phyloP scores from a whole-genome alignment of 805 yeast genomes.

The Allodekkera sacchari region DNA sequence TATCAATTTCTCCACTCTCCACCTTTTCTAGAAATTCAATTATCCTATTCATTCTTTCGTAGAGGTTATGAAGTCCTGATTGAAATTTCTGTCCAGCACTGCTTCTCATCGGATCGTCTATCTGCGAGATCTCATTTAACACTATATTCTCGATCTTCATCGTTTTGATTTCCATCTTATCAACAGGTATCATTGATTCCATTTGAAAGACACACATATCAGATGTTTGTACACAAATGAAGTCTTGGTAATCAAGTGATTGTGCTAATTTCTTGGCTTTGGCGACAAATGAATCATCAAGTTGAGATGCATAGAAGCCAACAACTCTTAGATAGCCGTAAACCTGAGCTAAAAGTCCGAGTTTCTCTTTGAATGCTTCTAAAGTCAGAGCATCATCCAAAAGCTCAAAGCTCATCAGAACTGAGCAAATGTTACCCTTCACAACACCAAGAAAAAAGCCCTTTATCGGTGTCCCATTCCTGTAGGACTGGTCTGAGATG shows the following conservation, averaged over 20 bases:
- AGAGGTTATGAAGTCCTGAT: conserved; percentile 3
- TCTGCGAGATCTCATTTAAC: conserved; percentile 3
- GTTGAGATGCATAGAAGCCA: conserved; percentile 20
- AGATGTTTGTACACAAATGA: too few species aligned
- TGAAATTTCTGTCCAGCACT: background rate
- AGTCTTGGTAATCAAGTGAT: too few species aligned
- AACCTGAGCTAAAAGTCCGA: conserved; percentile 15
- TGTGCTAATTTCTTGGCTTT: too few species aligned
- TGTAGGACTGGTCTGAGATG: conserved; percentile 7
- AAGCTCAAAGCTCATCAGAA: conserved; percentile 4
- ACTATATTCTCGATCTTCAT: conserved; percentile 3
- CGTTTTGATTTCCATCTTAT: background rate
- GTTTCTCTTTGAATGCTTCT: background rate
- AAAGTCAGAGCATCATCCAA: too few species aligned
- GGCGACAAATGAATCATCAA: too few species aligned
- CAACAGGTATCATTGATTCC: background rate
- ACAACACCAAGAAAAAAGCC: conserved; percentile 10
- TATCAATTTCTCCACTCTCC: conserved; percentile 2
- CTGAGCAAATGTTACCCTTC: background rate
- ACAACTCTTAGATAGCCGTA: conserved; percentile 17
- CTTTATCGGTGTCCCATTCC: background rate
- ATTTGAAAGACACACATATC: too few species aligned
- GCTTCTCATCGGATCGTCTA: conserved; percentile 1
- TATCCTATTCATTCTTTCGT: conserved; percentile 4
- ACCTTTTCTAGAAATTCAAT: conserved; percentile 9